These are phyloP conservation scores for Diaporthe longicolla DNA, from an alignment of 2,329 filamentous ascomycete genomes.

Conservation along the genomic window DNA sequence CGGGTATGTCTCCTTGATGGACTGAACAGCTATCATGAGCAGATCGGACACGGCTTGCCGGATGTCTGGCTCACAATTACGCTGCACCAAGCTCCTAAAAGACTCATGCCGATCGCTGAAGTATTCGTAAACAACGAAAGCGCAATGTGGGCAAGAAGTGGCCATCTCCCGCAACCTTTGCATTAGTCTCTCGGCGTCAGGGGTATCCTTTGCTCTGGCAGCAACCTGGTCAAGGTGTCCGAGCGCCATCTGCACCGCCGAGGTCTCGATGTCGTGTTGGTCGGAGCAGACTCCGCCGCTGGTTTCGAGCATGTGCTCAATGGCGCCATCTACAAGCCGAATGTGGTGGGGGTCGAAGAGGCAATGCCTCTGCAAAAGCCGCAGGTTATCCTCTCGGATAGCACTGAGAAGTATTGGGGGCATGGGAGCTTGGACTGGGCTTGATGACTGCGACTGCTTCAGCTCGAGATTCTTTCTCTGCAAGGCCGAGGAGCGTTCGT, in stretches of 20 bases:
- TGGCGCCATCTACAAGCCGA: conserved; percentile 74
- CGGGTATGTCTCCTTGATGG: conserved; percentile 64
- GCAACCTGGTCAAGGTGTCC: conserved; percentile 83
- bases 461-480: conserved; percentile 65
- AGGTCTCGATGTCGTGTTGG: conserved; percentile 61
- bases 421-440: conserved; percentile 62
- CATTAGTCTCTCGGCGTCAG: conserved; percentile 69
- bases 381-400: conserved; percentile 80
- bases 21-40: conserved; percentile 66
- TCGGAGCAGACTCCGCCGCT: conserved; percentile 64
- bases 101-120: conserved; percentile 67
- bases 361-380: conserved; percentile 82
- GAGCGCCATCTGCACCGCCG: conserved; percentile 69
- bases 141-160: conserved; percentile 66
- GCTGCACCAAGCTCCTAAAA: conserved; percentile 76
- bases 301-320: conserved; percentile 68
- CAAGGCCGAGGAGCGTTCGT: conserved; percentile 82
- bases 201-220: conserved; percentile 77
- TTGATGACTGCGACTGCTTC: conserved; percentile 51
- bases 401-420: conserved; percentile 64
- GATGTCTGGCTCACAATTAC: conserved; percentile 69
- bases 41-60: conserved; percentile 66
- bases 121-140: conserved; percentile 73
- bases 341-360: conserved; percentile 82
- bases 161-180: conserved; percentile 62